A percentile compares a stretch with the other conserved stretches of the same genome.
Conservation (phyloP, 306 rosid species). For the Malus asiatica region DNA sequence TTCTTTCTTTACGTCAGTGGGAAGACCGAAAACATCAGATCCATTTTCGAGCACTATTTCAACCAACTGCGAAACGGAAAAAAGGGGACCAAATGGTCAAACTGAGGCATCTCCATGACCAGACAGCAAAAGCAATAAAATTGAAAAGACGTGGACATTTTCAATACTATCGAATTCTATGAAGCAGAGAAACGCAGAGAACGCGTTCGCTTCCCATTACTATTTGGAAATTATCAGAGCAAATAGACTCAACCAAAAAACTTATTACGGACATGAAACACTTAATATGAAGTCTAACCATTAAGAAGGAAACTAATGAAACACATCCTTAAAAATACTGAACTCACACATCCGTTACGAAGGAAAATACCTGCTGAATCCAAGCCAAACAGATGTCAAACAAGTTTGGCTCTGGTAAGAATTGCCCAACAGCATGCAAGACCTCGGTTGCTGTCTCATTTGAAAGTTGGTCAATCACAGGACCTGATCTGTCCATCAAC, state of each 20-base stretch:
- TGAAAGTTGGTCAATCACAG: slow-evolving; percentile 74
- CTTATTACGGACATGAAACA: neutral
- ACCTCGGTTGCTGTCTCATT: slow-evolving; percentile 68
- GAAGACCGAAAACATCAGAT: slow-evolving; percentile 58
- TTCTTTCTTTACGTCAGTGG: slow-evolving; percentile 75
- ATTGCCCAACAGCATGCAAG: slow-evolving; percentile 65
- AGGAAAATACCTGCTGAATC: slow-evolving; percentile 75
- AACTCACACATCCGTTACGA: neutral
- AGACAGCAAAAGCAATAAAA: neutral
- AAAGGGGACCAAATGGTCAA: neutral
- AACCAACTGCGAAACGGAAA: slow-evolving; percentile 52
- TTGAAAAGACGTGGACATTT: neutral
- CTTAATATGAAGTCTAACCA: neutral
- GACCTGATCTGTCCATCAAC: slow-evolving; percentile 91
- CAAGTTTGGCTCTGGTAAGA: slow-evolving; percentile 67
- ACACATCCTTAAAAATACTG: neutral
- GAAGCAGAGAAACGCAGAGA: neutral
- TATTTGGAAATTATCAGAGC: neutral
- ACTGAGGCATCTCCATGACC: neutral
- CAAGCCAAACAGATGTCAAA: slow-evolving; percentile 80
- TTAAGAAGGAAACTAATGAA: neutral
- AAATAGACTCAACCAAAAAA: neutral
- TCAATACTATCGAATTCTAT: neutral
- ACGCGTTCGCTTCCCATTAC: neutral
- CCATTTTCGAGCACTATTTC: slow-evolving; percentile 78